Evolutionary conservation across 164 flowering plant species (phyloP).

Genomic region (Umbellularia californica): DNA sequence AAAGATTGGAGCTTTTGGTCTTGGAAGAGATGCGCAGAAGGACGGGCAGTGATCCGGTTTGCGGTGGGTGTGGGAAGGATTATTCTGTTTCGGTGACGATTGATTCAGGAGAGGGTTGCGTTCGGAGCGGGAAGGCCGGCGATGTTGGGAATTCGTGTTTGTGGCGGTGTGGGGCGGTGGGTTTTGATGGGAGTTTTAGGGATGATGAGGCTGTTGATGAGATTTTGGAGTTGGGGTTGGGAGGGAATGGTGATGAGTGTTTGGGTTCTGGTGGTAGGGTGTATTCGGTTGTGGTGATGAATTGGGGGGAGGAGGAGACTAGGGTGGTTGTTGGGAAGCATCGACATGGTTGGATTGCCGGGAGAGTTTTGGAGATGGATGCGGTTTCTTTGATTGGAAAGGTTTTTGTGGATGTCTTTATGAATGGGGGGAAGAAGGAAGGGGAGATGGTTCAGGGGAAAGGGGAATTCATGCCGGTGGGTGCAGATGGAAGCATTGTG

Average conservation of each 20-base stretch:
- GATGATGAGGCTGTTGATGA: constrained; percentile 58
- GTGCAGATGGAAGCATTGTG: constrained; percentile 84
- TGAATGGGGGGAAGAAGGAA: constrained; percentile 74
- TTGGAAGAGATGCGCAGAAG: constrained; percentile 31
- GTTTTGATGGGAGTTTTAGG: constrained; percentile 21
- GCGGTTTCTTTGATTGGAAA: constrained; percentile 41
- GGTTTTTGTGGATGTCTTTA: constrained; percentile 66
- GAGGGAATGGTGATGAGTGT: constrained; percentile 18
- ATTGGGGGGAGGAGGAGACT: constrained; percentile 30
- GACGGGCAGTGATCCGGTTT: constrained; percentile 21
- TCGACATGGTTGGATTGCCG: constrained; percentile 82
- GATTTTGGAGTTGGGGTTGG: constrained; percentile 28
- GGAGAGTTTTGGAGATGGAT: constrained; percentile 35
- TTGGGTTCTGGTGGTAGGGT: constrained; percentile 33
- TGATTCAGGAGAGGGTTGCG: constrained; percentile 37
- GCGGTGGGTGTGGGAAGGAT: constrained; percentile 54
- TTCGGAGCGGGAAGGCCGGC: not conserved
- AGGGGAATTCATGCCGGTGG: constrained; percentile 92
- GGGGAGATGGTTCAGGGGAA: constrained; percentile 37
- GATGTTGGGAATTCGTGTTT: constrained; percentile 10
- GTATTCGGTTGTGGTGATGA: constrained; percentile 68
- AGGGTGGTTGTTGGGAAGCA: constrained; percentile 77
- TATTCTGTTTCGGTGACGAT: constrained; percentile 51
- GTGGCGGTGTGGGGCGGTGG: constrained; percentile 52
- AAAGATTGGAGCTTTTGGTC: constrained; percentile 37